Evolutionary conservation across 805 yeast genomes (phyloP).

Genomic region (Lachancea nothofagi): DNA sequence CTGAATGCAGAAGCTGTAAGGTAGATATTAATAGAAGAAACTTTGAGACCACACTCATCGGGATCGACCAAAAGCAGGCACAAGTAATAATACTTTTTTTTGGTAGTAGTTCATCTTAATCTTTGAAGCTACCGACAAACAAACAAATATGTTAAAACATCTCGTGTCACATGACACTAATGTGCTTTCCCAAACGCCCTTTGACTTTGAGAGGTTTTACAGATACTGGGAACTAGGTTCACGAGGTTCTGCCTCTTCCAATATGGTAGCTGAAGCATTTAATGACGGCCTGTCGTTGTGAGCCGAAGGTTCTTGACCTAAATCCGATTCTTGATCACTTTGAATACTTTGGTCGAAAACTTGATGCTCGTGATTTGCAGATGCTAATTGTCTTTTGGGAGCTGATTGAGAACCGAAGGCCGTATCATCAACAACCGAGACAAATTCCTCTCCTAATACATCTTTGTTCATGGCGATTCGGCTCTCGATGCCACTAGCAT

Average conservation of each 20-base stretch:
- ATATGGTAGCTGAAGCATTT: neutral
- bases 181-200: too few species aligned
- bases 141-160: too few species aligned
- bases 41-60: conserved; percentile 12
- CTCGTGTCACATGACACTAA: too few species aligned
- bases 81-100: too few species aligned
- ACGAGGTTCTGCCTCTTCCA: conserved; percentile 1
- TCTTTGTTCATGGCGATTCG: conserved; percentile 21
- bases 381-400: conserved; percentile 11
- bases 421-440: conserved; percentile 21
- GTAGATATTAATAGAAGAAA: conserved; percentile 8
- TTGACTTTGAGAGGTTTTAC: too few species aligned
- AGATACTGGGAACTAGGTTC: too few species aligned
- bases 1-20: conserved; percentile 26
- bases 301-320: neutral
- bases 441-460: conserved; percentile 22
- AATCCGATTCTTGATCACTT: neutral
- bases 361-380: conserved; percentile 8
- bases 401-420: conserved; percentile 18
- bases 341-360: conserved; percentile 6
- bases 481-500: conserved; percentile 14
- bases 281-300: neutral
- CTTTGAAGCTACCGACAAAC: too few species aligned
- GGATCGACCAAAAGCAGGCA: neutral
- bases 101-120: too few species aligned